Base-by-base conservation (phyloP, 106 monocot genomes). In the Agapanthus africanus region DNA sequence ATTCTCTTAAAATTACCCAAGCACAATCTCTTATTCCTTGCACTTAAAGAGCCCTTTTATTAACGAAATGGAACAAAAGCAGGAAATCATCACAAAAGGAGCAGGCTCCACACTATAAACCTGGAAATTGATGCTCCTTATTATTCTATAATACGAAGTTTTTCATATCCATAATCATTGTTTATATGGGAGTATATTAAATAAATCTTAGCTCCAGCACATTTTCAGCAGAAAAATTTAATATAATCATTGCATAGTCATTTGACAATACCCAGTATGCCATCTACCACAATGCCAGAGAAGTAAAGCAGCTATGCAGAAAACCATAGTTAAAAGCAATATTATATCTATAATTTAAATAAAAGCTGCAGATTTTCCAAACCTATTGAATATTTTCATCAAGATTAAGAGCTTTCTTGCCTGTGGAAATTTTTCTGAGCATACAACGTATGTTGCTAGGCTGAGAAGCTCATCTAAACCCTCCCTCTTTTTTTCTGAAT, bases 401-500 rank as follows among this genome's bases (percentile, higher is more conserved):
- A 41, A 66, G 14, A 3, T 5, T 59, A 37, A 19, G 8, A 69
- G 36, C 8, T n/a, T 42, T 34, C 70, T 37, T 83, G 66, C 95
- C 91, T 76, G 83, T 25, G 95, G 95, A 72, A 95, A 95, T 59
- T 87, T 91, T 69, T 85, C 91, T 19, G 91, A 83, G 79, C 95
- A 95, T 37, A 95, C 81, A 78, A 95, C 75, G 76, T 88, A 95
- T 42, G 73, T 79, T 57, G 95, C 95, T 18, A 88, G 34, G 47
- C 79, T 77, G 42, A 95, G 85, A 75, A 95, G 85, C 52, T 88
- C 85, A 72, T 95, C 81, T 56, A 91, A 68, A 23, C 95, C 95
- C 40, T 88, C 88, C 52, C 88, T 81, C 37, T 81, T 91, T 73
- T 78, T 85, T 75, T 95, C 95, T 65, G 87, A 80, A 81, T 95